Percentiles rank a stretch among this genome's conserved stretches.
Evolutionary conservation across 352 stramenopile species (phyloP).

Genomic region (Blastocystis sp.): DNA sequence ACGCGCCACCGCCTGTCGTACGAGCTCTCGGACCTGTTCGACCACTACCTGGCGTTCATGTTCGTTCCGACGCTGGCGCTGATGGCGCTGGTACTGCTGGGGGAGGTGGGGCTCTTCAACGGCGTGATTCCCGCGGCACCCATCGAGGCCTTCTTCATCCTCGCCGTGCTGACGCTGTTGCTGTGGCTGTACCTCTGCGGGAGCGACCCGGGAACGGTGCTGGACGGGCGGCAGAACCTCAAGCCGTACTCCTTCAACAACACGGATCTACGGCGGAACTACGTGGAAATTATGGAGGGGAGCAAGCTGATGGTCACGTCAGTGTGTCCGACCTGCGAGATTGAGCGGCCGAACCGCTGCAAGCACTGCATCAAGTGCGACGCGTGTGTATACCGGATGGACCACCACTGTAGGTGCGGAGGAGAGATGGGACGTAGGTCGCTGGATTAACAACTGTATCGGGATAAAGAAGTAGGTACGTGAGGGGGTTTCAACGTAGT

Average conservation of each 20-base stretch:
- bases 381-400: constrained; percentile 26
- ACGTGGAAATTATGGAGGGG: constrained; percentile 23
- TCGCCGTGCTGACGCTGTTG: background rate
- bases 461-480: constrained; percentile 37
- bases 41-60: constrained; percentile 25
- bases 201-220: background rate
- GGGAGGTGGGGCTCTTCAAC: background rate
- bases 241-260: background rate
- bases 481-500: background rate
- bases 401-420: constrained; percentile 38
- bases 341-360: constrained; percentile 28
- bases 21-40: constrained; percentile 4
- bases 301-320: background rate
- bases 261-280: constrained; percentile 15
- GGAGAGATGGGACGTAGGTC: background rate
- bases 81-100: background rate
- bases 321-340: constrained; percentile 48
- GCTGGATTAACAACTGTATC: constrained; percentile 54
- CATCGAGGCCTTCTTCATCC: background rate
- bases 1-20: background rate
- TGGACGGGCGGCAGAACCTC: constrained; percentile 23
- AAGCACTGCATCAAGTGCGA: constrained; percentile 48
- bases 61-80: background rate
- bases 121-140: background rate
- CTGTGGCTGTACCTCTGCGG: constrained; percentile 26